A percentile compares a stretch with the other conserved stretches of the same genome.
Evolutionary conservation across 2,329 filamentous ascomycete genomes (phyloP).

Genomic region (Blumeriella jaapii): DNA sequence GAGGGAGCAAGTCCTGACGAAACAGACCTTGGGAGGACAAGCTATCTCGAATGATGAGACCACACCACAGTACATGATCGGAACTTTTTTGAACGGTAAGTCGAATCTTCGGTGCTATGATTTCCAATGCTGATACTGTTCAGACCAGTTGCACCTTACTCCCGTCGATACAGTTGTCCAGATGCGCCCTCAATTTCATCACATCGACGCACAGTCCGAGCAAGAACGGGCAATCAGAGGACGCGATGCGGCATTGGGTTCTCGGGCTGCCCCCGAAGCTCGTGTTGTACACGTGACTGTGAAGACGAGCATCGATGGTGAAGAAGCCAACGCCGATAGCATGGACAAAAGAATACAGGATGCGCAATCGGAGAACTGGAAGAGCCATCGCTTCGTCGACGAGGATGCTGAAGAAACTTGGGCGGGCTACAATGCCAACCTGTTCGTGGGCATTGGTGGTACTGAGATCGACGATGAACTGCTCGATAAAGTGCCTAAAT

Average conservation of each 20-base stretch:
- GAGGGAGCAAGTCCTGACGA: constrained; percentile 61
- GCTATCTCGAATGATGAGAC: constrained; percentile 55
- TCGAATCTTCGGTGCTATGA: constrained; percentile 11
- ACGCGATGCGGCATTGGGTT: constrained; percentile 25
- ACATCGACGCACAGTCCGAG: constrained; percentile 76
- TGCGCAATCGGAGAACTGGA: constrained; percentile 78
- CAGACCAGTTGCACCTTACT: constrained; percentile 78
- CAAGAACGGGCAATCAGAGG: constrained; percentile 37
- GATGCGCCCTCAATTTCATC: constrained; percentile 83
- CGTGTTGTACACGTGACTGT: constrained; percentile 80
- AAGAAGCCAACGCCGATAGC: constrained; percentile 53
- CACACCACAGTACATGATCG: constrained; percentile 65
- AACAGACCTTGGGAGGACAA: constrained; percentile 78
- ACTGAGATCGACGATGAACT: constrained; percentile 11
- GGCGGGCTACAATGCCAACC: constrained; percentile 60
- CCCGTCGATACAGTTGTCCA: constrained; percentile 75
- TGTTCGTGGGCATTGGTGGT: constrained; percentile 37
- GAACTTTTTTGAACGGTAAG: constrained; percentile 75
- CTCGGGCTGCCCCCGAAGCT: constrained; percentile 36
- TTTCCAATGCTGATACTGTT: constrained; percentile 2
- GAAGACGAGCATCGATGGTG: constrained; percentile 61
- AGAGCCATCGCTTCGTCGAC: constrained; percentile 66
- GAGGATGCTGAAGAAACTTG: constrained; percentile 69
- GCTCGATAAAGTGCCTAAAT: constrained; percentile 19
- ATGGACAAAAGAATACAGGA: constrained; percentile 64